Evolutionary conservation across 2,329 filamentous ascomycete species (phyloP), one percentile per base, ranked within the genome.

Genomic region (Ophiostoma australiae): DNA sequence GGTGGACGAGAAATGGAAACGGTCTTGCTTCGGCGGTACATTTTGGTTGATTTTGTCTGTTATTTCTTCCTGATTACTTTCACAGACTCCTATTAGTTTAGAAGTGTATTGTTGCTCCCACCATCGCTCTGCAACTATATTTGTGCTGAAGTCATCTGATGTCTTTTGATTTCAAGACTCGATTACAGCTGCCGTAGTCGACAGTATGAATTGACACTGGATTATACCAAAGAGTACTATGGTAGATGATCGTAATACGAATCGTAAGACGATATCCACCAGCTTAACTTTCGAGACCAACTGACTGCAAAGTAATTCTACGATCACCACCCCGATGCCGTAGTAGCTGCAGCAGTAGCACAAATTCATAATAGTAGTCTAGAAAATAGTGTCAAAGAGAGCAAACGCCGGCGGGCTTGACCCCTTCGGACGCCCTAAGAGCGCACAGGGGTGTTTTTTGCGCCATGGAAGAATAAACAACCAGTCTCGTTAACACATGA

Each of bases 21-120:
- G 58, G 27, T 20, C 58, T 33, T 63, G 58, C 69, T 68, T 61
- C 63, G 63, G 44, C 65, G 23, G 39, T 48, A 70, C 66, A 35
- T 68, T 70, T 61, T 58, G 37, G 41, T 39, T 39, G n/a, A 27
- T 70, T 41, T 41, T 41, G 39, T 41, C 13, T 41, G 27, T 15
- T 52, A 52, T n/a, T 23, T 15, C 48, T 52, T 52, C 48, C 1
- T 52, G 20, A 52, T 23, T 7, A 48, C 6, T n/a, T n/a, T 31
- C 27, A 31, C 27, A 31, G 27, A 1, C 27, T 31, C 3, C 27
- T 31, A 1, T 31, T 31, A 31, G 1, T 31, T 31, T 31, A 31
- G 27, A 3, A 31, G 27, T 31, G 27, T 31, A 1, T 31, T 31
- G 27, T 31, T 48, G 44, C 48, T 6, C 41, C 20, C 41, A 3